Percentiles rank a stretch among this genome's conserved stretches.
These are phyloP conservation scores for Xylariaceae sp. DNA, from an alignment of 2,329 filamentous ascomycete species.

Conservation along the genomic window DNA sequence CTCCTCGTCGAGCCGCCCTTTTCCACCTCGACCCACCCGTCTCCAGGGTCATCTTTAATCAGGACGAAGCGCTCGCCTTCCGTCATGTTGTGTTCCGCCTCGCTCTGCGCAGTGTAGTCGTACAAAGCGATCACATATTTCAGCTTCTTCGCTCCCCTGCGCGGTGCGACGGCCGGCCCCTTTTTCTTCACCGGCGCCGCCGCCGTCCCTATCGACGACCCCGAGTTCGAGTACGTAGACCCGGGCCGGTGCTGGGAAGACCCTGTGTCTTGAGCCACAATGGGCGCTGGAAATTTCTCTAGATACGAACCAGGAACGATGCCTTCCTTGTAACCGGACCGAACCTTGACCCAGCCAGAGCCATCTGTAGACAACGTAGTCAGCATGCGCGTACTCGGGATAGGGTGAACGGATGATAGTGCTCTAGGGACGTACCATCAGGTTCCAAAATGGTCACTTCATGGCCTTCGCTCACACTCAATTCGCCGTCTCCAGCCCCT, in stretches of 20 bases:
- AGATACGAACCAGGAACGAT: constrained; percentile 85
- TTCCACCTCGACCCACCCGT: constrained; percentile 97
- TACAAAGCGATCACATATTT: constrained; percentile 92
- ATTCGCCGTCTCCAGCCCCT: constrained; percentile 71
- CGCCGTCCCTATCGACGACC: constrained; percentile 54
- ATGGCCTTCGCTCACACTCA: constrained; percentile 72
- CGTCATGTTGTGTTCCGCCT: constrained; percentile 81
- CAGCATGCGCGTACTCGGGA: too few relatives aligned
- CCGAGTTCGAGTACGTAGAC: constrained; percentile 74
- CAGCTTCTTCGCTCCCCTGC: constrained; percentile 85
- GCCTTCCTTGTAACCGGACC: constrained; percentile 68
- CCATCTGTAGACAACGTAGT: constrained; percentile 70
- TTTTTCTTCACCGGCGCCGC: constrained; percentile 64
- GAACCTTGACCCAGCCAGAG: constrained; percentile 84
- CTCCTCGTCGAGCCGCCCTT: constrained; percentile 80
- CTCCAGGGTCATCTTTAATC: constrained; percentile 79
- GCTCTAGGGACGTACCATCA: constrained; percentile 63
- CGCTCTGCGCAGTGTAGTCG: constrained; percentile 80
- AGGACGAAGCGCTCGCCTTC: constrained; percentile 92
- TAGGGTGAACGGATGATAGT: background rate
- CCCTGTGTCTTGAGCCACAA: constrained; percentile 41
- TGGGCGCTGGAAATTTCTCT: constrained; percentile 53
- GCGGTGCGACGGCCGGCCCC: constrained; percentile 85
- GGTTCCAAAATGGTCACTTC: constrained; percentile 75
- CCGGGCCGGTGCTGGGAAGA: constrained; percentile 52